Evolutionary conservation across 192 early-diverging fungal species (phyloP).

Genomic region (Backusella psychrophila): DNA sequence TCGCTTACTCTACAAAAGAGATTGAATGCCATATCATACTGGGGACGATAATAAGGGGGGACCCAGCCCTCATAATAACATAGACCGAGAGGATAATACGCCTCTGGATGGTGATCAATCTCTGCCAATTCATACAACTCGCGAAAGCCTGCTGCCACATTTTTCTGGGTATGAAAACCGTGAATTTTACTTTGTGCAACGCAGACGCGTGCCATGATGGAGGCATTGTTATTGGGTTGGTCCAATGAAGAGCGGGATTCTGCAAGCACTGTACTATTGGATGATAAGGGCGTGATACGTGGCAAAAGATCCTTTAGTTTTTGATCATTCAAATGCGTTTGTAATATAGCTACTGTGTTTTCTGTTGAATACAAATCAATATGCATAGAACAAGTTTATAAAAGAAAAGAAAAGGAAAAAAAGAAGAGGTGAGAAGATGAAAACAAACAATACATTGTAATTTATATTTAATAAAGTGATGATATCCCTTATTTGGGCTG

Average conservation of each 20-base stretch:
- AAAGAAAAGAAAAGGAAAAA: background rate
- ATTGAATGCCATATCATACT: constrained; percentile 15
- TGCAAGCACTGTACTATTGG: background rate
- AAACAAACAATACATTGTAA: background rate
- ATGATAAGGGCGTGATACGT: constrained; percentile 1
- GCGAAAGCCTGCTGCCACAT: background rate
- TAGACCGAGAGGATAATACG: constrained; percentile 23
- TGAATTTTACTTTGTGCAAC: background rate
- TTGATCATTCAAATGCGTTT: background rate
- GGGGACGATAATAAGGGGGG: background rate
- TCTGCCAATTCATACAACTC: background rate
- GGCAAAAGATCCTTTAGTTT: background rate
- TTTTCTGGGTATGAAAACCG: constrained; percentile 1
- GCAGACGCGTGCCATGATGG: background rate
- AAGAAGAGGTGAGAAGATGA: background rate
- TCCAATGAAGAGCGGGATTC: constrained; percentile 5
- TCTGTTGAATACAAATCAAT: background rate
- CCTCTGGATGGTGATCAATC: constrained; percentile 3
- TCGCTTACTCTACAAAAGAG: constrained; percentile 19
- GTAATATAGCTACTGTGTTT: background rate
- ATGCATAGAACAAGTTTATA: background rate
- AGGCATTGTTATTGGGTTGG: background rate
- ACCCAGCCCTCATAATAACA: constrained; percentile 28
- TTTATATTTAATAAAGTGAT: background rate
- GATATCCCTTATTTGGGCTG: background rate